Conservation (phyloP, 805 yeast genomes). For the Candida easanensis region DNA sequence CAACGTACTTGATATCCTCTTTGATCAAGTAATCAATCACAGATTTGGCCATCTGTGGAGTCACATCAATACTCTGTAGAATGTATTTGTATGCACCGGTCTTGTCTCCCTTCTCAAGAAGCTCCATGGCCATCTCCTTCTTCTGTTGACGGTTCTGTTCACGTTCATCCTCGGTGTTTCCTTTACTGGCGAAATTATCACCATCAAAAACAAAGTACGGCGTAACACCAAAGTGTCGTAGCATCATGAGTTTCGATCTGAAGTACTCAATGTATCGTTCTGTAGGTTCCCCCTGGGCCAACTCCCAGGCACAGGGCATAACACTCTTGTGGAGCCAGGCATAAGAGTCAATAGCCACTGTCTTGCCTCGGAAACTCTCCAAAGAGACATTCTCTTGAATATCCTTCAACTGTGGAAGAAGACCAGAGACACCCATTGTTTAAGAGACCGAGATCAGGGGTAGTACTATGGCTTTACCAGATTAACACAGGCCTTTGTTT, state of each 20-base stretch:
- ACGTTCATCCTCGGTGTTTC: constrained; percentile 67
- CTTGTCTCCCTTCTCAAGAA: constrained; percentile 50
- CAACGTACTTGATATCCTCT: constrained; percentile 64
- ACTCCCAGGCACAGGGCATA: constrained; percentile 77
- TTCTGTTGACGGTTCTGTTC: constrained; percentile 55
- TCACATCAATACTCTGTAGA: constrained; percentile 79
- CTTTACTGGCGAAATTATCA: constrained; percentile 76
- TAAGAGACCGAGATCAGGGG: background rate
- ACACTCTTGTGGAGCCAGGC: constrained; percentile 95
- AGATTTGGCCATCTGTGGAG: constrained; percentile 88
- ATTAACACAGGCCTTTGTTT: no score
- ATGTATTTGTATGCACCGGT: constrained; percentile 64
- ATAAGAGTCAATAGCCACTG: constrained; percentile 91
- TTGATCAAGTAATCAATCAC: constrained; percentile 68
- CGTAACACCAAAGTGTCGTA: constrained; percentile 60
- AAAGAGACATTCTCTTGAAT: constrained; percentile 62
- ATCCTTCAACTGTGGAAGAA: constrained; percentile 74
- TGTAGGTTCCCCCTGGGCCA: constrained; percentile 71
- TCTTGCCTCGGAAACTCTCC: constrained; percentile 63
- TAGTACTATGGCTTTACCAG: no score
- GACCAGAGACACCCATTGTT: constrained; percentile 81
- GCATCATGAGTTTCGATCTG: constrained; percentile 61
- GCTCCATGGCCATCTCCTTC: constrained; percentile 49
- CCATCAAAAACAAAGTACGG: constrained; percentile 96
- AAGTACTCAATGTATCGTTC: constrained; percentile 69